These are phyloP conservation scores for Cryphonectria parasitica DNA, from an alignment of 2,329 filamentous ascomycete genomes.

Conservation along the genomic window DNA sequence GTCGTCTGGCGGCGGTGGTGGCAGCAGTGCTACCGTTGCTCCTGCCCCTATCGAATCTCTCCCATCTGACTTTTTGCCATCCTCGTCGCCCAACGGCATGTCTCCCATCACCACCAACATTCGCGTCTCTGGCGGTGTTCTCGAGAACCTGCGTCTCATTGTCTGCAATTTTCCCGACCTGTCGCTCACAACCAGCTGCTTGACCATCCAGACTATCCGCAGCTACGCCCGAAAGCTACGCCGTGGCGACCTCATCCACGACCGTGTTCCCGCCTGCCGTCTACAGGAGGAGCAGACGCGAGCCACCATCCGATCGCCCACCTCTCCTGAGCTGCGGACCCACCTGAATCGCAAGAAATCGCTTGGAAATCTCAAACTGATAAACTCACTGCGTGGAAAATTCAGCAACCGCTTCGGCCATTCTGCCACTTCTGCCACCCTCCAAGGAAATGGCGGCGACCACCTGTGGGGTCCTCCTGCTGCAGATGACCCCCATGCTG, in stretches of 20 bases:
- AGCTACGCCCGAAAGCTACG: constrained; percentile 57
- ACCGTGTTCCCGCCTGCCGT: constrained; percentile 5
- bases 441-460: constrained; percentile 12
- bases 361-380: constrained; percentile 17
- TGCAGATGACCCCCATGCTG: constrained; percentile 2
- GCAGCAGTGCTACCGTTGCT: background rate
- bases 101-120: constrained; percentile 41
- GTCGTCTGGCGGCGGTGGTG: constrained; percentile 21
- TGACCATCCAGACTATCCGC: constrained; percentile 62
- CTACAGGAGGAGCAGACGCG: constrained; percentile 31
- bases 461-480: constrained; percentile 5
- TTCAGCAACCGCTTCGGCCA: constrained; percentile 14
- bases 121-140: constrained; percentile 55
- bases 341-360: constrained; percentile 18
- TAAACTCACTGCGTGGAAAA: constrained; percentile 25
- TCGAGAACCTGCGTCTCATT: constrained; percentile 58
- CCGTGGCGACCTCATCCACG: constrained; percentile 36
- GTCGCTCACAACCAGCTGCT: constrained; percentile 58
- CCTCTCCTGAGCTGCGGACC: background rate
- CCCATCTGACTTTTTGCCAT: background rate
- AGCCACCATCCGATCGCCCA: constrained; percentile 16
- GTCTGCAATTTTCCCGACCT: constrained; percentile 63
- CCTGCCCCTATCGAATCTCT: background rate
- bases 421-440: constrained; percentile 3
- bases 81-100: constrained; percentile 14